Evolutionary conservation across 305 asterid species (phyloP), one percentile per base, ranked within the genome.

Genomic region (Fraxinus floribunda): DNA sequence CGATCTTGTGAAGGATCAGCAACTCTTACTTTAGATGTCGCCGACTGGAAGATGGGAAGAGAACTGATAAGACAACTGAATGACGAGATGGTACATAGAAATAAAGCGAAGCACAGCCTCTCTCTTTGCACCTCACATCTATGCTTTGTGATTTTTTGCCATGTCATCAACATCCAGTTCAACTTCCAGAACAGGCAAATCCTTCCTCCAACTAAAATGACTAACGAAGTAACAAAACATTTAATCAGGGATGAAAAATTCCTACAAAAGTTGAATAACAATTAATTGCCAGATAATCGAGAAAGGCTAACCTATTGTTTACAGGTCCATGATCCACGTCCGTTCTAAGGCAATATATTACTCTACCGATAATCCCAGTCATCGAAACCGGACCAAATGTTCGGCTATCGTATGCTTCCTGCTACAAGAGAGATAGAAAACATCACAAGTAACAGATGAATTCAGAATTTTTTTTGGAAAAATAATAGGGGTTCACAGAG

Each of bases 321-420:
- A 93, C 92, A 34, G 95, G 95, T 66, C 98, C 98, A 81, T 95
- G 98, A 88, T 95, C 98, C 80, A 91, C 97, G 20, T 95, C 93
- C 26, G 87, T 89, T 83, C 94, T 89, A 29, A 95, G 91, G 84
- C 94, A 92, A 86, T 95, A 95, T 76, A 95, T 87, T 86, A 86
- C 98, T 81, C 98, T 90, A 16, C 98, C 98, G 29, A 92, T 89
- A 83, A 95, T 91, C 86, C 80, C 79, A 35, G 85, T 72, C 91
- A 91, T 90, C 78, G 91, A 86, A 84, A 95, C 90, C 11, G 97
- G 97, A 55, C 98, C 98, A 86, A 95, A 92, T 7, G 86, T 86
- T 41, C 97, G 90, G 86, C 98, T 95, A 85, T 95, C 98, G 55
- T 91, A 85, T 36, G 96, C 96, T 82, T 95, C 97, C 97, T 94